These are phyloP conservation scores for Celoporthe dispersa DNA, from an alignment of 2,329 filamentous ascomycete genomes.

Conservation along the genomic window DNA sequence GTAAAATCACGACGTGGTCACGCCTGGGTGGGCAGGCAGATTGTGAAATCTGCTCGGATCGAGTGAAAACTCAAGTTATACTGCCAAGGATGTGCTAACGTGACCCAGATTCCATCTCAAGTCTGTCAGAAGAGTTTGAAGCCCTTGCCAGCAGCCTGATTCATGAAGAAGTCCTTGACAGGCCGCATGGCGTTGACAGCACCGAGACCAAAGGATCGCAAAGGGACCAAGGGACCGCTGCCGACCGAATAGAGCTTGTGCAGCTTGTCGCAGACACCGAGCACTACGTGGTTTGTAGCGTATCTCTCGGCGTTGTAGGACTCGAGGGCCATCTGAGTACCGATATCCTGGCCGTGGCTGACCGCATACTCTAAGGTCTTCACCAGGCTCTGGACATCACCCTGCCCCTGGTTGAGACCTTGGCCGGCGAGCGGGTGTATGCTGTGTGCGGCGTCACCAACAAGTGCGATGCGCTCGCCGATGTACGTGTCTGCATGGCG, in stretches of 20 bases:
- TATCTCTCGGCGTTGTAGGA: conserved; percentile 82
- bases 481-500: conserved; percentile 95
- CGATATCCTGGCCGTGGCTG: conserved; percentile 84
- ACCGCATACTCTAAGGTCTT: conserved; percentile 77
- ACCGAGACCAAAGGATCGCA: conserved; percentile 76
- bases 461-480: conserved; percentile 84
- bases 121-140: conserved; percentile 44
- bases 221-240: conserved; percentile 77
- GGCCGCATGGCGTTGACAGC: conserved; percentile 76
- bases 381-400: conserved; percentile 80
- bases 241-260: conserved; percentile 89
- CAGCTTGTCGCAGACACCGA: conserved; percentile 85
- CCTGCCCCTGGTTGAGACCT: conserved; percentile 91
- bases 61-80: background rate
- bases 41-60: too few relatives aligned
- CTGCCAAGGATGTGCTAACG: background rate
- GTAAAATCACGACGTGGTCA: background rate
- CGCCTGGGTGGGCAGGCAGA: too few relatives aligned
- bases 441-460: conserved; percentile 94
- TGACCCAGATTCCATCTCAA: background rate
- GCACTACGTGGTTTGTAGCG: conserved; percentile 76
- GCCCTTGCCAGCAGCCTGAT: conserved; percentile 63
- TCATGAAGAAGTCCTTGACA: conserved; percentile 87
- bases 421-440: conserved; percentile 94
- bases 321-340: conserved; percentile 77